Conservation (phyloP, 495 filamentous ascomycete species). For the Tuber umbilicatum region DNA sequence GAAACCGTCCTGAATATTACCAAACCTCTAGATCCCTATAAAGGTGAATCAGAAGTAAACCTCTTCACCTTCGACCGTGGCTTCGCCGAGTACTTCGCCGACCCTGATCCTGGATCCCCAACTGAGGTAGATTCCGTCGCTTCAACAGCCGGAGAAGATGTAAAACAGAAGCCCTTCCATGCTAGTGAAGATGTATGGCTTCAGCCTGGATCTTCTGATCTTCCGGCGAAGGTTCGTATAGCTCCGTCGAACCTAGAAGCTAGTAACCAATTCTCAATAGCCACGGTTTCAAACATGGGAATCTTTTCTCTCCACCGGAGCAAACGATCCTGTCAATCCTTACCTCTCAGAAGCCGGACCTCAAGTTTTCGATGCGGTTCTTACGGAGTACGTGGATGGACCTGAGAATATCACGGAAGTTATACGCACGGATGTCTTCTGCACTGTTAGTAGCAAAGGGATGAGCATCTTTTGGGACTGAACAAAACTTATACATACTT, state of each 20-base stretch:
- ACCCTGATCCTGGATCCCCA: conserved; percentile 6
- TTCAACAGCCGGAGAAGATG: conserved; percentile 24
- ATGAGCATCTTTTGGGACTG: conserved; percentile 39
- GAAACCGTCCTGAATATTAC: conserved; percentile 16
- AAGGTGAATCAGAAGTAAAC: conserved; percentile 9
- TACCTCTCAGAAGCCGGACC: conserved; percentile 77
- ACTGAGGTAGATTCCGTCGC: conserved; percentile 8
- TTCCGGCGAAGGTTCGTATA: conserved; percentile 19
- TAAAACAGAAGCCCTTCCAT: conserved; percentile 22
- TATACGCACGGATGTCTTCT: conserved; percentile 35
- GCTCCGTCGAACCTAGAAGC: background rate
- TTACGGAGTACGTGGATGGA: conserved; percentile 43
- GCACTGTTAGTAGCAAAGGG: conserved; percentile 18
- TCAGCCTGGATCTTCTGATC: conserved; percentile 36
- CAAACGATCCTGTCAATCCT: conserved; percentile 48
- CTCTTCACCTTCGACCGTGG: conserved; percentile 33
- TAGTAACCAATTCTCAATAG: conserved; percentile 2
- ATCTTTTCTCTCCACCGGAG: conserved; percentile 49
- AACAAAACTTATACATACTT: conserved; percentile 38
- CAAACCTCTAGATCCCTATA: conserved; percentile 3
- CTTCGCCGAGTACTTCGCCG: conserved; percentile 18
- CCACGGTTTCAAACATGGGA: conserved; percentile 66
- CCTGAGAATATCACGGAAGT: conserved; percentile 25
- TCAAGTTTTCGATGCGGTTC: conserved; percentile 61
- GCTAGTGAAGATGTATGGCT: conserved; percentile 54